Conservation (phyloP, 352 stramenopile genomes). For the Phytophthora quininea region DNA sequence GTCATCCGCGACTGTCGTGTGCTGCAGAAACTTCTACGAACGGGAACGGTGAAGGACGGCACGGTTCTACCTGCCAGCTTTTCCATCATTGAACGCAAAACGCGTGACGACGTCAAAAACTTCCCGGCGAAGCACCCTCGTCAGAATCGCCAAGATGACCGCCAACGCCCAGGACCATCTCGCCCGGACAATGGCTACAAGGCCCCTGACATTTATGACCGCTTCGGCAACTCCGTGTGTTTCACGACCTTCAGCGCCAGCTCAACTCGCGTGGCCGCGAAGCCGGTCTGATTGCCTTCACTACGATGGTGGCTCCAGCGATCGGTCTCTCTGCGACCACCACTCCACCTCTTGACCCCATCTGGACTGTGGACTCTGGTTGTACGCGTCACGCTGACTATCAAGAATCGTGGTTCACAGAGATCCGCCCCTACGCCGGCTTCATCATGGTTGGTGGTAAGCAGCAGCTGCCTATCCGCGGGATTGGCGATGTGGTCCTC, state of each 20-base stretch:
- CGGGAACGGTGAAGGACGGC: neutral
- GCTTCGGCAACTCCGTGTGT: too few species aligned
- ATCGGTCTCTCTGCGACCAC: neutral
- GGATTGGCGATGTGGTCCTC: slow-evolving; percentile 2
- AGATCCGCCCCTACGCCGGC: neutral
- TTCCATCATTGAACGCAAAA: too few species aligned
- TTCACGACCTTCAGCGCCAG: too few species aligned
- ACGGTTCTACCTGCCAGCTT: slow-evolving; percentile 5
- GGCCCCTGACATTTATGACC: too few species aligned
- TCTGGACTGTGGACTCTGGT: slow-evolving; percentile 6
- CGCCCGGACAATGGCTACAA: too few species aligned
- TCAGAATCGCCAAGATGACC: neutral
- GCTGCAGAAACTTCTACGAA: slow-evolving; percentile 24
- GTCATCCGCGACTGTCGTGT: slow-evolving; percentile 5
- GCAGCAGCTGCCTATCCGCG: neutral
- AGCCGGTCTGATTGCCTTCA: neutral
- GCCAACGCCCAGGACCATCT: too few species aligned
- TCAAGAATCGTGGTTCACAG: neutral
- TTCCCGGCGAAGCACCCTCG: neutral
- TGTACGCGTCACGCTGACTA: neutral
- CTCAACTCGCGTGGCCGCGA: too few species aligned
- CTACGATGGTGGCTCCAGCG: neutral
- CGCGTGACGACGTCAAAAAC: neutral
- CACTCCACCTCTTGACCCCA: neutral
- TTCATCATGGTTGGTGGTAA: slow-evolving; percentile 13